These are phyloP conservation scores for Ganoderma resinaceum DNA, from an alignment of 1,284 basidiomycete species.

Conservation along the genomic window DNA sequence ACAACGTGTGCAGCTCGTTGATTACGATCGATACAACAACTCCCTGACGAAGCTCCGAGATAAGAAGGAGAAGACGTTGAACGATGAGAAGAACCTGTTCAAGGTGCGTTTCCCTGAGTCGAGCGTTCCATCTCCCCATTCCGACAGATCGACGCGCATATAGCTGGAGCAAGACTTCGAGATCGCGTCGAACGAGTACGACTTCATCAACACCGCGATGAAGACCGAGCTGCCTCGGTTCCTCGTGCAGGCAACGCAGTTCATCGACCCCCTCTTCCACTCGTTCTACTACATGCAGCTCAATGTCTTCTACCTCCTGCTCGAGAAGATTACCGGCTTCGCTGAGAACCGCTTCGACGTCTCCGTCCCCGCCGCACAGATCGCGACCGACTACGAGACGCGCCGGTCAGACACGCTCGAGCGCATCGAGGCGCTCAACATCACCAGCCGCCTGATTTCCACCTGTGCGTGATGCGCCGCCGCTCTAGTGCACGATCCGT, in stretches of 20 bases:
- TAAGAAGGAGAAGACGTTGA: conserved; percentile 96
- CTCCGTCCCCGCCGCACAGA: conserved; percentile 69
- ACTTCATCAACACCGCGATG: conserved; percentile 92
- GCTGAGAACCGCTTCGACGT: conserved; percentile 87
- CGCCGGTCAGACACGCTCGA: conserved; percentile 84
- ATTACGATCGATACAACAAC: conserved; percentile 98
- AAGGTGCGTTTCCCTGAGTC: conserved; percentile 62
- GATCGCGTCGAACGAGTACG: conserved; percentile 93
- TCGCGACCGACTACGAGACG: conserved; percentile 80
- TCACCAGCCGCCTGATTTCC: conserved; percentile 84
- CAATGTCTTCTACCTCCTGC: conserved; percentile 93
- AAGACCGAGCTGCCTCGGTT: conserved; percentile 95
- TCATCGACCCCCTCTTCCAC: conserved; percentile 97
- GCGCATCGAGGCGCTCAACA: conserved; percentile 76
- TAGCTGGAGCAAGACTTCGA: conserved; percentile 99
- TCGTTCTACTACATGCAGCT: conserved; percentile 99
- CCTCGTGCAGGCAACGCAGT: conserved; percentile 86
- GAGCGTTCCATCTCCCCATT: neutral
- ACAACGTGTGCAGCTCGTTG: conserved; percentile 69
- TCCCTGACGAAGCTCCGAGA: conserved; percentile 93
- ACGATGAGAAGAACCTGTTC: conserved; percentile 95
- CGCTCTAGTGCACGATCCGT: neutral
- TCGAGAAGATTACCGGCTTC: conserved; percentile 93
- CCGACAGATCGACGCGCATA: conserved; percentile 1
- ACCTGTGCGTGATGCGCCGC: conserved; percentile 65